Evolutionary conservation across 768 basidiomycete species (phyloP), one percentile per base, ranked within the genome.

Genomic region (Pholiota microspora): DNA sequence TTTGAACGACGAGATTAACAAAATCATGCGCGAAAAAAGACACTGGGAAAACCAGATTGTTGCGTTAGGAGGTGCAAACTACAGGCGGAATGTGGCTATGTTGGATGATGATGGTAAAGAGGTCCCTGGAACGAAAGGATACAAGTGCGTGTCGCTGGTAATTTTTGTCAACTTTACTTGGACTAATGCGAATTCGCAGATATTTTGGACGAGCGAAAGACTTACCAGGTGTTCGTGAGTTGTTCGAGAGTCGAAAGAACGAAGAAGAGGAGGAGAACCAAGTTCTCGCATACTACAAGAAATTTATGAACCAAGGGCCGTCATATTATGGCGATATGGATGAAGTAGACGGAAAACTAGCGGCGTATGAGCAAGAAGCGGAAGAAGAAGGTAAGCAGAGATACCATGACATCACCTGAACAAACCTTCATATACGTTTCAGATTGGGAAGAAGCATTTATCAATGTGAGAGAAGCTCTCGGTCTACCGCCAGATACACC

Each of bases 11-110:
- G 94, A 98, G 64, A 99, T 99, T 60, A 99, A 98, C 77, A 92
- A 88, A 66, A 75, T 97, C 12, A 75, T 99, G 79, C 82, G 96
- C 29, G 96, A 99, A 73, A 98, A 98, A 69, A 73, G 89, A 38
- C 95, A 98, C 70, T 98, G 94, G 92, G 96, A 98, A 74, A 95
- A 94, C 62, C 95, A 97, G 69, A 97, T 98, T 48, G 88, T 98
- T n/a, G 86, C 87, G 5, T 76, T 98, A 1, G 95, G 95, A 44
- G 96, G 96, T 58, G 96, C 95, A 18, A 99, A 98, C 67, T 98
- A 98, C 69, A 79, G 92, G 63, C 77, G 96, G 49, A 97, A 94
- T 66, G 90, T 94, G 10, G 87, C 92, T 47, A 95, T 95, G 91
- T 64, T 93, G 61, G 93, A 96, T 66, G 93, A 93, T 55, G 94